Base-by-base conservation (phyloP, 1,284 basidiomycete species). In the Pseudozyma pruni region DNA sequence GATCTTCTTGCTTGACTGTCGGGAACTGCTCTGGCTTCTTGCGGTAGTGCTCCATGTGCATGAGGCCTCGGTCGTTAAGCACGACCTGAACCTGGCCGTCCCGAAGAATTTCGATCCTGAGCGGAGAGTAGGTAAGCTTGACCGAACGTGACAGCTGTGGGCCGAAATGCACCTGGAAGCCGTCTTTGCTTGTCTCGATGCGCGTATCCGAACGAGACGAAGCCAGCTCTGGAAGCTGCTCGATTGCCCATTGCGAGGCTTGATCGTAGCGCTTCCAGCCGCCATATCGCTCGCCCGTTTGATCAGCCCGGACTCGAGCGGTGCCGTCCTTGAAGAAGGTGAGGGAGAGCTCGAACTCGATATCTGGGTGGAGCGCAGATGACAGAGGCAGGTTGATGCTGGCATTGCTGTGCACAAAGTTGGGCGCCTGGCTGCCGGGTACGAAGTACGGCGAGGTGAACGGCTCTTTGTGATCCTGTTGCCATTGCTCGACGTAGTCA, bases 21-120 rank as follows among this genome's bases (percentile, higher is more conserved):
- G 75, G 78, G 52, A 79, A 76, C 2, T 63, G 63, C 22, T 76
- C 72, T 1, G 80, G 78, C 46, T 81, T 80, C 40, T 73, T 47
- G 19, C 81, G 75, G 86, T 93, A 98, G 83, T 98, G 96, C 81
- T 99, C 96, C 92, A 98, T 94, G 81, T 98, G 94, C 73, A 99
- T 86, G 25, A 99, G 86, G 0, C 91, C 90, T 38, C 90, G 87
- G 10, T 92, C 93, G 78, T 99, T 99, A 50, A 98, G 84, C 4
- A 94, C 88, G 53, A 98, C 86, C 79, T 96, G 91, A 56, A 91
- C 89, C 22, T 80, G 59, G 4, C 91, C 92, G 58, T 88, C 86
- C 35, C 90, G 87, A 42, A 88, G 84, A 69, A 95, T 71, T 22
- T 58, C 68, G 35, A 79, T 45, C 37, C 74, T 73, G 51, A 82